Evolutionary conservation across 768 basidiomycete genomes (phyloP).

Genomic region (Trametes coccinea): DNA sequence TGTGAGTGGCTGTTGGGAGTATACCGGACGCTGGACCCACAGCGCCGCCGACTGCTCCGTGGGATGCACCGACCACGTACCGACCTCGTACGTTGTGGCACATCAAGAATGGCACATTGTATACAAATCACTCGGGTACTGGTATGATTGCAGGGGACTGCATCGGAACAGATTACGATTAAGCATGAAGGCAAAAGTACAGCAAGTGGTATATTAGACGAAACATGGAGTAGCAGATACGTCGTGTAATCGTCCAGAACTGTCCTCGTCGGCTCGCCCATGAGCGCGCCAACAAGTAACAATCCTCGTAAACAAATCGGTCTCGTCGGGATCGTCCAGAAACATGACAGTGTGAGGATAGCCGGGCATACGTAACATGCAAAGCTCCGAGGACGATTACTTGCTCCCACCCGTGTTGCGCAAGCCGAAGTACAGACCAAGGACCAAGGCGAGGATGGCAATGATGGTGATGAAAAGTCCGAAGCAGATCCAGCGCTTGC

Average conservation of each 20-base stretch:
- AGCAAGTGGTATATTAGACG: constrained; percentile 17
- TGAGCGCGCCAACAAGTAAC: neutral
- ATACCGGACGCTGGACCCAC: neutral
- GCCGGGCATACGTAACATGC: neutral
- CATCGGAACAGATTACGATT: neutral
- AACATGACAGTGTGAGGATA: neutral
- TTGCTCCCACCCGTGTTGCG: constrained; percentile 3
- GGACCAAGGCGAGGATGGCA: constrained; percentile 57
- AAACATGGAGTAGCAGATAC: constrained; percentile 9
- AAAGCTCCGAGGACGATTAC: neutral
- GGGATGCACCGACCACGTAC: neutral
- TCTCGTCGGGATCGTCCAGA: constrained; percentile 9
- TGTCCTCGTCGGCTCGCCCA: neutral
- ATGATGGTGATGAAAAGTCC: constrained; percentile 55
- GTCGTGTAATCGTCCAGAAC: constrained; percentile 6
- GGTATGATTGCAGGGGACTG: too few relatives aligned
- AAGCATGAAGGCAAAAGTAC: constrained; percentile 3
- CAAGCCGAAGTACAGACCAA: constrained; percentile 42
- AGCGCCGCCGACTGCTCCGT: neutral
- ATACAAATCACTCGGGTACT: too few relatives aligned
- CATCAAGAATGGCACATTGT: too few relatives aligned
- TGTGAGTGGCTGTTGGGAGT: neutral
- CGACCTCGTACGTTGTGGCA: too few relatives aligned
- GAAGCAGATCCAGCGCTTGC: constrained; percentile 88
- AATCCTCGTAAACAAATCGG: neutral